Base-by-base conservation (phyloP, 805 yeast species). In the Candida multigemmis region DNA sequence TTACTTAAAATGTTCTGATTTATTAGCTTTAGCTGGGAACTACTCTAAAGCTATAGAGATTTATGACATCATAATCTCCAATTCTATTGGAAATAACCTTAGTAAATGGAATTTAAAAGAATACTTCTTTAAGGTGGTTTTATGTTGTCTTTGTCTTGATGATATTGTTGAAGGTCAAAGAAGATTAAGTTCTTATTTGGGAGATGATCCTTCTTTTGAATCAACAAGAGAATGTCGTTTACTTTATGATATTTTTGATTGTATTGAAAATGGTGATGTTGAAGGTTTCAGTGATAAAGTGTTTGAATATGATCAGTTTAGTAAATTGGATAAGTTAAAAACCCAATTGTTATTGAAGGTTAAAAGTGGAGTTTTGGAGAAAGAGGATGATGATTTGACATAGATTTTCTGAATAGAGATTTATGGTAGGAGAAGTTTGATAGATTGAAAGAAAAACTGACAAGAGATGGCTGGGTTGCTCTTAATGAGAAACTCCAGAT, bases 31-130 rank as follows among this genome's bases (percentile, higher is more conserved):
- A 16, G 40, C 53, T 12, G 87, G 77, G n/a, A 70, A 81, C 32
- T 87, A 80, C 49, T 49, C 68, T 13, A 72, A 71, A 35, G 96
- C 97, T 1, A 71, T 84, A 23, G 77, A 74, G 29, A 68, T 74
- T 26, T 91, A 79, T 47, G 91, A 85, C 44, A 66, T 68, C 33
- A 75, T 91, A 18, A 91, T 89, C 17, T 74, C 77, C 48, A 79
- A 73, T 39, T 74, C 84, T 42, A 48, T 82, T 28, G 78, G 77
- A 36, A 85, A 79, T 52, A 74, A 71, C 38, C 61, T 86, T 35
- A 72, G 89, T 21, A 80, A 76, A 56, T 91, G 96, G 96, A 77
- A 85, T 27, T 65, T 91, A 46, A 91, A 91, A 53, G 98, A 91
- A 31, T 85, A 89, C 52, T 86, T 82, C 44, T 63, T 84, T 46